Evolutionary conservation across 2,329 filamentous ascomycete species (phyloP).

Genomic region (Colletotrichum magnum): DNA sequence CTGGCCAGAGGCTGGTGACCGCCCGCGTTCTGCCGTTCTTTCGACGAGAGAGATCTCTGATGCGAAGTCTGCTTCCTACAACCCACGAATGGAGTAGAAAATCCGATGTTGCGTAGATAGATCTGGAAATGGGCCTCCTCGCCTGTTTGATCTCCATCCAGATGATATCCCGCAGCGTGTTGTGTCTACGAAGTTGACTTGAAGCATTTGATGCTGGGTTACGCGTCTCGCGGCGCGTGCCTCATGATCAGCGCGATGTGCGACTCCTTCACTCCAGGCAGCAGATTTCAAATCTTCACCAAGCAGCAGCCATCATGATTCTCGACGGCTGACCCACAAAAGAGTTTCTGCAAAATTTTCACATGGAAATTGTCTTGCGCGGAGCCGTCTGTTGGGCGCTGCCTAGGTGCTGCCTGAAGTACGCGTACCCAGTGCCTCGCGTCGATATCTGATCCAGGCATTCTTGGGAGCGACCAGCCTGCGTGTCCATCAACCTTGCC

Average conservation of each 20-base stretch:
- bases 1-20: constrained; percentile 30
- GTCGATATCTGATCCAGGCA: no score
- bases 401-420: no score
- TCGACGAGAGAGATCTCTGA: neutral
- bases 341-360: neutral
- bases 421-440: no score
- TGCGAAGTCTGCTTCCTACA: constrained; percentile 7
- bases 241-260: neutral
- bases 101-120: neutral
- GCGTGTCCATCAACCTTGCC: no score
- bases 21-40: constrained; percentile 31
- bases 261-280: neutral
- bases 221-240: neutral
- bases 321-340: neutral
- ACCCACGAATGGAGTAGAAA: neutral
- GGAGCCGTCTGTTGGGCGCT: no score
- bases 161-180: no score
- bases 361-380: no score
- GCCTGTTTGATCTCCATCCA: no score
- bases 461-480: no score
- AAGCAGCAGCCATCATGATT: neutral
- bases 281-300: neutral
- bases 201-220: no score
- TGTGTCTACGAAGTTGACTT: no score
- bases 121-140: no score